phyloP scores from a whole-genome alignment of 1,284 basidiomycete genomes.

The Irpex sp. region DNA sequence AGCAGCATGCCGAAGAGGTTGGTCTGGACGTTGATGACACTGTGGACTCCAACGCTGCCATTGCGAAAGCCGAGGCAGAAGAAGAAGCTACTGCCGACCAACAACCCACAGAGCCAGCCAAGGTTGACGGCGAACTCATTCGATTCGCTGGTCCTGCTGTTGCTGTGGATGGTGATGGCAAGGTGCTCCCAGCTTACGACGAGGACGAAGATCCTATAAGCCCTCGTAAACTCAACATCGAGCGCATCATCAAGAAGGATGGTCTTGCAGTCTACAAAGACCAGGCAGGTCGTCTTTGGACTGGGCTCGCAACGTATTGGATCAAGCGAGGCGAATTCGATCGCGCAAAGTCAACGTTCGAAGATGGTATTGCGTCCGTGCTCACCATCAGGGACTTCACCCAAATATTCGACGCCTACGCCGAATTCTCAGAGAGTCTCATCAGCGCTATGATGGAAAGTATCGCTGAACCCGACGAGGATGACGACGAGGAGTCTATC shows the following conservation, averaged over 20 bases:
- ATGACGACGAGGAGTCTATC: conserved; percentile 74
- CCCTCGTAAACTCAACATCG: conserved; percentile 78
- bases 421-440: conserved; percentile 90
- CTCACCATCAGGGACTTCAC: conserved; percentile 97
- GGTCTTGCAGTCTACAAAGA: conserved; percentile 90
- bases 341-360: conserved; percentile 82
- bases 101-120: conserved; percentile 30
- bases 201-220: conserved; percentile 81
- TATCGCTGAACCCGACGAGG: conserved; percentile 58
- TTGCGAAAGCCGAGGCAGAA: conserved; percentile 30
- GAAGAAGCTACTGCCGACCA: conserved; percentile 22
- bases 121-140: conserved; percentile 60
- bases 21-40: conserved; percentile 85
- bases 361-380: conserved; percentile 79
- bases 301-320: conserved; percentile 97
- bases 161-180: conserved; percentile 44
- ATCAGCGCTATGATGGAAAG: conserved; percentile 91
- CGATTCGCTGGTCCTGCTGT: conserved; percentile 71
- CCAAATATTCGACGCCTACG: conserved; percentile 96
- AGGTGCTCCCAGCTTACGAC: conserved; percentile 52
- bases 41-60: conserved; percentile 41
- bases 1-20: conserved; percentile 88
- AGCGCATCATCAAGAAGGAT: conserved; percentile 78
- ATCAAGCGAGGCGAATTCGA: conserved; percentile 96
- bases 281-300: conserved; percentile 95